Base-by-base conservation (phyloP, 768 basidiomycete species). In the Podaxis pistillaris region DNA sequence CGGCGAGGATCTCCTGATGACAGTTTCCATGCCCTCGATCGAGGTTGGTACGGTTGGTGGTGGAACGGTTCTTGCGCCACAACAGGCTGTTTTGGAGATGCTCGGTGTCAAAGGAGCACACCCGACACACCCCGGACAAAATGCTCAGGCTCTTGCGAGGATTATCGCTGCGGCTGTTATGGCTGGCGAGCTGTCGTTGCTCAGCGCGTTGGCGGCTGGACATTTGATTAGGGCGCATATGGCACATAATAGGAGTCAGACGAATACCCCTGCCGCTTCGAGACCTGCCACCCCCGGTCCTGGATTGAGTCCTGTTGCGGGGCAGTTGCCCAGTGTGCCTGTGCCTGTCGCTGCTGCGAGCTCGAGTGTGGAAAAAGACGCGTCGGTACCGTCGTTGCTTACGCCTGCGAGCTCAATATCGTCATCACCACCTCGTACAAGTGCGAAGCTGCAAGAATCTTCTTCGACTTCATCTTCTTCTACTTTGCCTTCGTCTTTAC, bases 1-100 rank as follows among this genome's bases (percentile, higher is more conserved):
- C 65, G 94, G 91, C 56, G 80, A 93, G 68, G 97, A 98, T 71
- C 82, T 98, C 1, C 84, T 98, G 58, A 87, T 98, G 79, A 95
- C 96, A 0, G 81, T 96, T 57, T 88, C 94, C 7, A 98, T 99
- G 97, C 97, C 96, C n/a, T 97, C 90, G 33, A 94, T 99, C 73
- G 97, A 99, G 77, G 96, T 98, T 28, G 97, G 97, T 44, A 98
- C 97, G 46, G 89, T 99, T 58, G 97, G 96, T 40, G 97, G 97
- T 41, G 97, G 97, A 37, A 98, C 96, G 1, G 85, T 96, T 38
- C 89, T 99, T 54, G 85, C 81, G 6, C 96, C 97, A 0, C 97
- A 99, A 73, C 83, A 86, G 51, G 86, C 92, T 8, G 89, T 98
- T 56, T 86, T 98, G 64, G 93, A 96, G 53, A 88, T 98, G 90